Evolutionary conservation across 495 filamentous ascomycete genomes (phyloP), one percentile per base, ranked within the genome.

Genomic region (Cairneyella variabilis): DNA sequence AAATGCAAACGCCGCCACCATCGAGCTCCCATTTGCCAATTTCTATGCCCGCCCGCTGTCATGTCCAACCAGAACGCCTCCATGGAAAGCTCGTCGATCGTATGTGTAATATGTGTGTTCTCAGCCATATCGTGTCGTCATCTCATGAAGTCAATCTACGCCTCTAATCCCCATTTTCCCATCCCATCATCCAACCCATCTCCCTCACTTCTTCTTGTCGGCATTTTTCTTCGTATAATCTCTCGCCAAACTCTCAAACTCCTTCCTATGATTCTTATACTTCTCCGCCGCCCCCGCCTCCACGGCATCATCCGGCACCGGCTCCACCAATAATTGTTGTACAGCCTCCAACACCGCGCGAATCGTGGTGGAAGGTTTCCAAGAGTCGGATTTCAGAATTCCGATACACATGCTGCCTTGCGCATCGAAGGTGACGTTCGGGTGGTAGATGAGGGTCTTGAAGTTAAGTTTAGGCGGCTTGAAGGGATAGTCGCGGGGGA

Each of bases 391-490:
- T 52, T 91, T 86, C 56, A 98, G 79, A 70, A 95, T 83, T 9
- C 84, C 87, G 28, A 98, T 78, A 69, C 93, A 98, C 87, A 98
- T 95, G 64, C 76, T 82, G 8, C 93, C 93, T 52, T 86, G 42
- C 59, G 84, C 85, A 69, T 97, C 95, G 76, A 96, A 96, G 64
- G 88, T 91, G 40, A 98, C 83, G 71, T 98, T 98, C 12, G 95
- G 95, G 77, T 98, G 93, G 76, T 96, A 98, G 72, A 98, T 90
- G 66, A 93, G 96, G 34, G 93, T 98, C 46, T 80, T 77, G 82
- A 97, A 98, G 60, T 75, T 84, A 57, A 98, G 78, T 28, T 74
- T 76, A 0, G 95, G 95, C 3, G 93, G 84, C 63, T 95, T 95
- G 83, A 97, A 98, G 9, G 93, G 93, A 75, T 97, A 98, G 57